Evolutionary conservation across 441 rosid species (phyloP), one percentile per base, ranked within the genome.

Genomic region (Croton setiger): DNA sequence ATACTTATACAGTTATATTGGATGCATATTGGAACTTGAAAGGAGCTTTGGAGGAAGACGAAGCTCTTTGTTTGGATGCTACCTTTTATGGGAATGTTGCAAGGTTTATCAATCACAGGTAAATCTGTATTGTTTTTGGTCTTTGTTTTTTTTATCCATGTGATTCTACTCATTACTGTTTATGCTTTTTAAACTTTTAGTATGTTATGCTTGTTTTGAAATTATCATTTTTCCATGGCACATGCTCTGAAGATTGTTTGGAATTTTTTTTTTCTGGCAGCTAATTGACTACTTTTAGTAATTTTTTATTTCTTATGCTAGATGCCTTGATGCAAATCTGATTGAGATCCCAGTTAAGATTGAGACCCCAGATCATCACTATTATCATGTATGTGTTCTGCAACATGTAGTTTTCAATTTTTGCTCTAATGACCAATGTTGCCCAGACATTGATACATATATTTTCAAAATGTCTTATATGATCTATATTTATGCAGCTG

Each of bases 31-130:
- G 99, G 98, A 86, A 78, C 41, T 63, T 84, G 66, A 76, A 74
- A 73, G 75, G 78, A 71, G 70, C 49, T 51, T 37, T 81, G 27
- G 81, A 82, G 76, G 92, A 83, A 72, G 82, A 84, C 76, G 81
- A 91, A 77, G 88, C 90, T 49, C 91, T 96, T 44, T 92, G 96
- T 78, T 76, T 96, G 82, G 98, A 96, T 44, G 83, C 96, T 15
- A 75, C 86, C 10, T 67, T 36, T 33, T 88, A 79, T 79, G 98
- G 98, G 72, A 96, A 96, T 77, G 83, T 87, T 73, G 93, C 97
- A 54, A 87, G 96, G 83, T 95, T 92, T 75, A 89, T 95, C 63
- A 95, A 91, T 76, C 99, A 95, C 75, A 85, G 99, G 99, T 92
- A 79, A 53, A 66, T 45, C 47, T 67, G 48, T 54, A 55, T 4